These are phyloP conservation scores for Dryadomyces sulphureus DNA, from an alignment of 2,329 filamentous ascomycete genomes.

Conservation along the genomic window DNA sequence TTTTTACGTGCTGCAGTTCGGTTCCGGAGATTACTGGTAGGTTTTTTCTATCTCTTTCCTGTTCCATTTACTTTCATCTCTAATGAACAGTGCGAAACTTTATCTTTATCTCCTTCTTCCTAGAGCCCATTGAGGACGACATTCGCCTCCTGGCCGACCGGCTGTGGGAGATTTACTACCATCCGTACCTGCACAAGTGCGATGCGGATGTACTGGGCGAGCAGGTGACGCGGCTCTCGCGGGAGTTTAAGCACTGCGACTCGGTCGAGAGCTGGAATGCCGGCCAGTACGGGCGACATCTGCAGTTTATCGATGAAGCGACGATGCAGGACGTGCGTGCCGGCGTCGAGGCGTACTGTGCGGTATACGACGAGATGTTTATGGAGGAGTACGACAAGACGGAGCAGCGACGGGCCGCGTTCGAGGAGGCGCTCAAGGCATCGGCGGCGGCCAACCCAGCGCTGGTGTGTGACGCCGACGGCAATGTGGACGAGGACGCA, in stretches of 20 bases:
- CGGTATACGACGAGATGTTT: no score
- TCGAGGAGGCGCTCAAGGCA: no score
- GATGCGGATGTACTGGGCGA: slow-evolving; percentile 21
- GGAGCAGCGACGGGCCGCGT: no score
- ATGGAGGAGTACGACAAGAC: no score
- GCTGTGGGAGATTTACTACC: slow-evolving; percentile 42
- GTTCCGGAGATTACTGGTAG: slow-evolving; percentile 34
- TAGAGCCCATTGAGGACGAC: slow-evolving; percentile 19
- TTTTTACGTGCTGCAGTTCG: slow-evolving; percentile 40
- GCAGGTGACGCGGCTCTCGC: slow-evolving; percentile 28
- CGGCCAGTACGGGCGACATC: slow-evolving; percentile 24
- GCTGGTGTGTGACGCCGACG: no score
- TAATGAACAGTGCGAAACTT: slow-evolving; percentile 34
- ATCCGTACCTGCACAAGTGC: slow-evolving; percentile 27
- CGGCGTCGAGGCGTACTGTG: neutral
- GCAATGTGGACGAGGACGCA: no score
- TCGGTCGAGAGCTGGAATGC: slow-evolving; percentile 28
- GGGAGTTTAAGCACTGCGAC: slow-evolving; percentile 7
- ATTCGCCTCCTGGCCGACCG: slow-evolving; percentile 11
- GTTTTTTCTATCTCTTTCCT: slow-evolving; percentile 5
- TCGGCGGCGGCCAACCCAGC: no score
- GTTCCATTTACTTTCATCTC: neutral
- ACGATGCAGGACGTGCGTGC: slow-evolving; percentile 27
- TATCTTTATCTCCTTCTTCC: slow-evolving; percentile 33
- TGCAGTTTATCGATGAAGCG: slow-evolving; percentile 33